phyloP scores from a whole-genome alignment of 768 basidiomycete genomes.

The Mrakia blollopis region DNA sequence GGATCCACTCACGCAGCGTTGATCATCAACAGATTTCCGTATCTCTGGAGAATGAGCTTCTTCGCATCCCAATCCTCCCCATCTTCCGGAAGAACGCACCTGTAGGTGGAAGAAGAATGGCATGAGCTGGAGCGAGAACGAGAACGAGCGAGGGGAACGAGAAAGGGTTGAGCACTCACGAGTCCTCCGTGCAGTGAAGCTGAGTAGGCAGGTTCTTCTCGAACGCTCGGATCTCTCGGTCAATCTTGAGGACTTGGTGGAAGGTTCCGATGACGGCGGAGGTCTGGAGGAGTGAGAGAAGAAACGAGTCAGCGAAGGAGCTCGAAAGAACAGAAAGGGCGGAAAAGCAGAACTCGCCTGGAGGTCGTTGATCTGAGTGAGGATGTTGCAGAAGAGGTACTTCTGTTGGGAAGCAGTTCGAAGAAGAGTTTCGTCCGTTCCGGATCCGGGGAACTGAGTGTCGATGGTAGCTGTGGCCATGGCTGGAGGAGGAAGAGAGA shows the following conservation, averaged over 20 bases:
- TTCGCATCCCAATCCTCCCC: conserved; percentile 27
- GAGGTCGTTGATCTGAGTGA: conserved; percentile 26
- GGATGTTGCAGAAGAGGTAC: conserved; percentile 20
- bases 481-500: not conserved
- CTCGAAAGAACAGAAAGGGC: too few relatives aligned
- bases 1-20: not conserved
- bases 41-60: conserved; percentile 27
- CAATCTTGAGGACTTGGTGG: conserved; percentile 10
- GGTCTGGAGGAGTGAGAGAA: too few relatives aligned
- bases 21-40: conserved; percentile 29
- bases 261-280: not conserved
- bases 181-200: conserved; percentile 26
- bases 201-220: conserved; percentile 21
- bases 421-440: not conserved
- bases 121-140: not conserved
- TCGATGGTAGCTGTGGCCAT: conserved; percentile 13
- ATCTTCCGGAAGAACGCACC: conserved; percentile 29
- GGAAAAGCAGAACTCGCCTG: not conserved
- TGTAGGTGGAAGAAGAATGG: not conserved
- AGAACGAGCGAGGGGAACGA: not conserved
- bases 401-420: conserved; percentile 10
- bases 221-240: conserved; percentile 26
- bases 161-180: not conserved
- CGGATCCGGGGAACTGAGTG: conserved; percentile 7
- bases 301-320: too few relatives aligned